phyloP scores from a whole-genome alignment of 805 yeast species.

The Saccharomycopsis microspora region DNA sequence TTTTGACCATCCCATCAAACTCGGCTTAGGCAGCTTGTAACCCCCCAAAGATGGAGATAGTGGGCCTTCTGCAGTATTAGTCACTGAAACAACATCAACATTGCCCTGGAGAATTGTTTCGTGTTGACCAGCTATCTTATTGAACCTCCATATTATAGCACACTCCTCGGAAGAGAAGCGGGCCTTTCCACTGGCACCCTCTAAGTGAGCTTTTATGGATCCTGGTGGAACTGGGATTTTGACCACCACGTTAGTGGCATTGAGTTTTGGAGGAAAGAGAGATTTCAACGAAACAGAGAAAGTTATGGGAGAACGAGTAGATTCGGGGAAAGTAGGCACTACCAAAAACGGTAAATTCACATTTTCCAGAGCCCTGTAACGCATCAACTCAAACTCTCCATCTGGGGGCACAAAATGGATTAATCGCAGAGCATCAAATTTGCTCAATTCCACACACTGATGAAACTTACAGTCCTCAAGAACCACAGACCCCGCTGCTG shows the following conservation, averaged over 20 bases:
- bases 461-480: slow-evolving; percentile 78
- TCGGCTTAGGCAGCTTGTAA: slow-evolving; percentile 5
- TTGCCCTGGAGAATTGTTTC: slow-evolving; percentile 41
- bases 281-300: slow-evolving; percentile 55
- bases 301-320: slow-evolving; percentile 36
- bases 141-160: slow-evolving; percentile 57
- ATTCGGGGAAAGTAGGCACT: slow-evolving; percentile 38
- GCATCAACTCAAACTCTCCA: slow-evolving; percentile 76
- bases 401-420: slow-evolving; percentile 81
- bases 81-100: slow-evolving; percentile 36
- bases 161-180: slow-evolving; percentile 58
- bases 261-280: slow-evolving; percentile 41
- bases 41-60: slow-evolving; percentile 2
- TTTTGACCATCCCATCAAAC: slow-evolving; percentile 37
- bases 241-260: slow-evolving; percentile 53
- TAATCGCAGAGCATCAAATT: slow-evolving; percentile 51
- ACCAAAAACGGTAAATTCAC: slow-evolving; percentile 63
- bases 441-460: slow-evolving; percentile 68
- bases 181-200: slow-evolving; percentile 51
- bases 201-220: slow-evolving; percentile 35
- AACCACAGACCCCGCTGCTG: slow-evolving; percentile 38
- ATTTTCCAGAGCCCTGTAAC: slow-evolving; percentile 49
- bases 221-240: slow-evolving; percentile 62
- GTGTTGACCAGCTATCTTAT: slow-evolving; percentile 54
- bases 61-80: slow-evolving; percentile 14